phyloP scores from a whole-genome alignment of 129 eudicot genomes.

The Solidago caesia region DNA sequence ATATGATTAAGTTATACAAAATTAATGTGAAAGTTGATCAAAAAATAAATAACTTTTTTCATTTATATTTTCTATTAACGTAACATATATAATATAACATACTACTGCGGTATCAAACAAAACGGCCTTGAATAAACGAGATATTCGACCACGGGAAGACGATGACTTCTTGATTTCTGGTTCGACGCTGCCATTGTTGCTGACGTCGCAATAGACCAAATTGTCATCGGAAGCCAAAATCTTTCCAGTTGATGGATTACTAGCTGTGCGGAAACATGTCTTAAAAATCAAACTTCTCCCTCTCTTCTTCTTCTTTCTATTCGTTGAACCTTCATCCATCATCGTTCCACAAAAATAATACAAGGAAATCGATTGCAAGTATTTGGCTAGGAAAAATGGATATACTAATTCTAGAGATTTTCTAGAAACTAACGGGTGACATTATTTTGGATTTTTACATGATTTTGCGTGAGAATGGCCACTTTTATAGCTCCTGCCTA shows the following conservation, averaged over 20 bases:
- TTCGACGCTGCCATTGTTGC: neutral
- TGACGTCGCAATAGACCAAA: conserved; percentile 27
- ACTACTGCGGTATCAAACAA: conserved; percentile 42
- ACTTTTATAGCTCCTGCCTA: neutral
- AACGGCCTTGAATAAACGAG: conserved; percentile 42
- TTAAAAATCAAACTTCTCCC: conserved; percentile 34
- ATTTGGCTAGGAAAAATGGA: neutral
- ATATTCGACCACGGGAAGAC: conserved; percentile 40
- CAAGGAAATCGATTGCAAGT: neutral
- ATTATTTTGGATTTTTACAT: conserved; percentile 9
- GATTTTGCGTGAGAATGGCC: neutral
- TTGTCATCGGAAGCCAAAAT: conserved; percentile 35
- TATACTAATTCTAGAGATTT: neutral
- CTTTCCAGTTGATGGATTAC: conserved; percentile 10
- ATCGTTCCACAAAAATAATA: neutral
- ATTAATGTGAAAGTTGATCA: neutral
- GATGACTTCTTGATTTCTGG: conserved; percentile 18
- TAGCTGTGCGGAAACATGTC: conserved; percentile 4
- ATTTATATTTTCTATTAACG: too few relatives aligned
- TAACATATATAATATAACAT: neutral
- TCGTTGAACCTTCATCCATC: conserved; percentile 25
- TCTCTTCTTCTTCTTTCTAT: conserved; percentile 34
- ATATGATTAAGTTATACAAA: neutral
- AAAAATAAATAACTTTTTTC: neutral
- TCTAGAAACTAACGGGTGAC: neutral